Evolutionary conservation across 1,284 basidiomycete genomes (phyloP), one percentile per base, ranked within the genome.

Genomic region (Omphalotus olearius): DNA sequence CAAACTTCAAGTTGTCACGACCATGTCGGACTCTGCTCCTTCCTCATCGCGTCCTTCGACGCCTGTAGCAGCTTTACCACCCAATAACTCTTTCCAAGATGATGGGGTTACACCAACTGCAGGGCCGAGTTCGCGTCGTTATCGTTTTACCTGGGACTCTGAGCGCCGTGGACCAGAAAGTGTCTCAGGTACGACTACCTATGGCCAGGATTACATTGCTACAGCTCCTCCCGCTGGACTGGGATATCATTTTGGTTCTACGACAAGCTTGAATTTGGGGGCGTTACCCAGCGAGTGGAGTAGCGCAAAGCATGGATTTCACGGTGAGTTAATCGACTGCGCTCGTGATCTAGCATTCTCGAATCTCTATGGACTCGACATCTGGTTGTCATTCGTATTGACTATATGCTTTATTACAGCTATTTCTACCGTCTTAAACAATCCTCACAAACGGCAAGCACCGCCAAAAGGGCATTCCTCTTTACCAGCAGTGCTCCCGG

Each of bases 401-500:
- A 16, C 37, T 20, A 43, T 54, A 35, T 33, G 30, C 13, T 33
- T 7, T 13, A 41, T 51, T 50, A 18, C 57, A 74, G 75, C 74
- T 17, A 76, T 76, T 51, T 77, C 75, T 4, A 76, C 76, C 28
- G 72, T 76, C 16, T 45, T 95, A 51, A 93, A 92, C 61, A 92
- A 88, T 62, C 93, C 93, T 1, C 87, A 88, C 62, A 91, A 86
- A 69, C 79, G 76, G 45, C 86, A 88, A 46, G 89, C 88, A 30
- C 91, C 93, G 7, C 85, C 93, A 20, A 90, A 94, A 64, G 82
- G 88, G 0, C 90, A 93, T 60, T 85, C 91, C 7, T 69, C 83
- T 0, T 73, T 95, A 7, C 91, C 92, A 2, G 69, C 87, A 14
- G 80, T 85, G 3, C 74, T 80, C 3, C 80, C 85, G 1, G 82